Base-by-base conservation (phyloP, 805 yeast genomes). In the Starmerella powellii region DNA sequence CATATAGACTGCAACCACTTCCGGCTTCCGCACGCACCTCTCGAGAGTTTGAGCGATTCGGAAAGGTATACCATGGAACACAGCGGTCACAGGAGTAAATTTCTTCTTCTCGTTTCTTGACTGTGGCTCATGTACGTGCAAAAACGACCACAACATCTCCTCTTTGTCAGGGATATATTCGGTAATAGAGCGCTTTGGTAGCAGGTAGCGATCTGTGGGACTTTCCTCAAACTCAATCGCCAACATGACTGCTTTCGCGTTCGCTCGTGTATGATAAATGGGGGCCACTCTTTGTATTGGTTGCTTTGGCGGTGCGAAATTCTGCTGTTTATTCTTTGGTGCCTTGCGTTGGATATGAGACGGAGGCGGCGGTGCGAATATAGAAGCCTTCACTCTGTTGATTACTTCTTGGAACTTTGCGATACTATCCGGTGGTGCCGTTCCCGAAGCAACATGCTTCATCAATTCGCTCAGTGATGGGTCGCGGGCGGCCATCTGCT, bases 201-300 rank as follows among this genome's bases (percentile, higher is more conserved):
- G 56, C 44, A 71, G 63, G 54, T 72, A 88, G 44, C 97, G 70
- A 6, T 78, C 78, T 35, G 78, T 70, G 0, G 91, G 73, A 56
- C 77, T 78, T 53, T 91, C 97, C 21, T 71, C 71, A 62, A 77
- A 88, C 59, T 91, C 98, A 58, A 88, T 78, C 5, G 86, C 78
- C 31, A 91, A 58, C 40, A 83, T 80, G 4, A 46, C 40, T 1
- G 53, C 45, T 18, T 45, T 36, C 15, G 42, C 21, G 24, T 47
- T 44, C 42, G 46, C 45, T 29, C 50, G 40, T 31, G 45, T 39
- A 18, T 45, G 49, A 17, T 48, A 46, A 6, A 43, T 29, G 11
- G 41, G 42, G 6, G 46, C 38, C 19, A 18, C 24, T 5, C 37
- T 27, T 21, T 28, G 39, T 6, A 31, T 16, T 23, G 27, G 31